A percentile compares a stretch with the other conserved stretches of the same genome.
Conservation (phyloP, 306 rosid species). For the Pyrus pyrifolia region DNA sequence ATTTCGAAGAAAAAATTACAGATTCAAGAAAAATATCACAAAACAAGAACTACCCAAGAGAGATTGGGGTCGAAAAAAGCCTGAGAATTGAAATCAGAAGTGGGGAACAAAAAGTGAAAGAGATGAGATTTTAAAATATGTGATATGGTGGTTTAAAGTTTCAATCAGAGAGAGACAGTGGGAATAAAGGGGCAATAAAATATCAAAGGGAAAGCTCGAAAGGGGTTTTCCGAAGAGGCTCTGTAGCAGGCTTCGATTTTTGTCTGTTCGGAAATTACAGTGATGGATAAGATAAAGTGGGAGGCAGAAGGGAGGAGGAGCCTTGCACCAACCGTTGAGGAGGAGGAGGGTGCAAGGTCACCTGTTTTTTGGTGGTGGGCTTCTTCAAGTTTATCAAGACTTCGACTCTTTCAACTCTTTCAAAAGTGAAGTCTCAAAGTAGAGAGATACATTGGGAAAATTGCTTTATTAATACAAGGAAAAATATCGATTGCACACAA, state of each 20-base stretch:
- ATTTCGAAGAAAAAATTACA: not conserved
- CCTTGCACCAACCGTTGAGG: conserved; percentile 11
- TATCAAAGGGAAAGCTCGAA: not conserved
- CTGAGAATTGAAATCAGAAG: not conserved
- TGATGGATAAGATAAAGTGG: not conserved
- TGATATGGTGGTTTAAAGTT: conserved; percentile 29
- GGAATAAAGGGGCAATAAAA: conserved; percentile 25
- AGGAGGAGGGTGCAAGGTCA: conserved; percentile 16
- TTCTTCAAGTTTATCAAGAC: not conserved
- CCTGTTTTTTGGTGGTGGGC: conserved; percentile 1
- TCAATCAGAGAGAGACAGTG: conserved; percentile 28
- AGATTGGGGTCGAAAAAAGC: conserved; percentile 6
- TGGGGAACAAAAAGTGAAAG: not conserved
- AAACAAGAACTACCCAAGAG: conserved; percentile 1
- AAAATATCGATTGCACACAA: not conserved
- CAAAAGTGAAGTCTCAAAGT: not conserved
- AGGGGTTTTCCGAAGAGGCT: not conserved
- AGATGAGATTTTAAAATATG: not conserved
- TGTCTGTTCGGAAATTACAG: not conserved
- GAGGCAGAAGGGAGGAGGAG: not conserved
- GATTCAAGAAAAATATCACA: not conserved
- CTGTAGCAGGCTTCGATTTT: not conserved
- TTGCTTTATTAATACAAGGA: not conserved
- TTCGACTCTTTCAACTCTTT: not conserved
- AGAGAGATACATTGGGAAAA: not conserved